A percentile compares a stretch with the other conserved stretches of the same genome.
These are phyloP conservation scores for Mycena epipterygia DNA, from an alignment of 768 basidiomycete genomes.

Conservation along the genomic window DNA sequence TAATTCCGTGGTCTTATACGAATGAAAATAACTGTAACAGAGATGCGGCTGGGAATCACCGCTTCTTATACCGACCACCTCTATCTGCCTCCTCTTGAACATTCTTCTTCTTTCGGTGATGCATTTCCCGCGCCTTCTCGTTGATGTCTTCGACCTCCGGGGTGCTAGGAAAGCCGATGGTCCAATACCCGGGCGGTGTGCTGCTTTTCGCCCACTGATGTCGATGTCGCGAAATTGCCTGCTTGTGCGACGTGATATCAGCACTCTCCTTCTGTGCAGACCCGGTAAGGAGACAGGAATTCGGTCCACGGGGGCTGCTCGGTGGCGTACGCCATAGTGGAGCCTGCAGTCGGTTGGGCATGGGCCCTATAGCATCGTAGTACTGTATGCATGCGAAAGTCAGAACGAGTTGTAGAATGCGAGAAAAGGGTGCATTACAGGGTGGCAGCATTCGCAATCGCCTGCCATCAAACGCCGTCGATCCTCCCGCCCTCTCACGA, in stretches of 20 bases:
- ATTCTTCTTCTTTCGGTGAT: slow-evolving; percentile 59
- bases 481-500: slow-evolving; percentile 66
- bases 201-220: slow-evolving; percentile 62
- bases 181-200: slow-evolving; percentile 79
- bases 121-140: slow-evolving; percentile 65
- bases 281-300: slow-evolving; percentile 4
- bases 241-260: slow-evolving; percentile 55
- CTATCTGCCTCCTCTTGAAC: slow-evolving; percentile 64
- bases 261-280: slow-evolving; percentile 37
- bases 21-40: not conserved
- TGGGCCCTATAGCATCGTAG: slow-evolving; percentile 65
- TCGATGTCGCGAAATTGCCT: slow-evolving; percentile 64
- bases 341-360: slow-evolving; percentile 60
- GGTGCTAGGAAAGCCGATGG: slow-evolving; percentile 77
- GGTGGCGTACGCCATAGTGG: slow-evolving; percentile 67
- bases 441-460: slow-evolving; percentile 75
- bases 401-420: not conserved
- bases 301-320: slow-evolving; percentile 11
- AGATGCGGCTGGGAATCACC: not conserved
- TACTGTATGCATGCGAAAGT: slow-evolving; percentile 53
- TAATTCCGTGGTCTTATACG: no score
- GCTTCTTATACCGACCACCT: slow-evolving; percentile 41
- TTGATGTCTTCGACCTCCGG: slow-evolving; percentile 73
- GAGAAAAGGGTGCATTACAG: slow-evolving; percentile 52
- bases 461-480: slow-evolving; percentile 67